Base-by-base conservation (phyloP, 257 asterid species). In the Sherardia arvensis region DNA sequence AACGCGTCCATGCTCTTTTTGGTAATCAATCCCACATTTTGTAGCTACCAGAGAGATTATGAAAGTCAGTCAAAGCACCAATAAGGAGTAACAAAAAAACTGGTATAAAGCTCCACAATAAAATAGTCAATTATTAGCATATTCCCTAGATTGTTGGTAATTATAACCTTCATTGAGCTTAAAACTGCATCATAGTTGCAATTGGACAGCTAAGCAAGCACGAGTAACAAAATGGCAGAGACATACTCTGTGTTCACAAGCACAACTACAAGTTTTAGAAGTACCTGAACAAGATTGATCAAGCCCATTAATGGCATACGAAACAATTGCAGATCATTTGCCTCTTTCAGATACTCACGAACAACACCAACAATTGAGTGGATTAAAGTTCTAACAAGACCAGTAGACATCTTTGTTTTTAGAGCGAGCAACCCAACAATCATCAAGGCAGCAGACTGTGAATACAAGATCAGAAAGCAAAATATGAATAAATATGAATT, bases 361-460 rank as follows among this genome's bases (percentile, higher is more conserved):
- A 91, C 90, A 65, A 81, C 59, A 69, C 68, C 90, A 43, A 86
- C 87, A 66, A 92, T 77, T 26, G 77, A 80, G 67, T 81, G 85
- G 78, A 84, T 69, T 80, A 89, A 84, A 75, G 84, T 78, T 76
- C 74, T 87, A 70, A 80, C 84, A 63, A 81, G 81, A 66, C 62
- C 68, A 64, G 88, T 70, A 57, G 94, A 76, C 73, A 92, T 78
- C 59, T 85, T 71, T 64, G 81, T 81, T 81, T 81, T 89, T 76
- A 84, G 89, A 66, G 95, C 81, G 34, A 92, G 87, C 73, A 87
- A 71, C 71, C 94, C 85, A 55, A 83, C 85, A 76, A 89, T 89
- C 91, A 92, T 92, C 56, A 89, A 70, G 30, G 96, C 91, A 25
- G 94, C 95, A 64, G 97, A 95, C 97, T 92, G 80, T 40, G 57